Evolutionary conservation across 192 early-diverging fungal genomes (phyloP).

Genomic region (Backusella luteola): DNA sequence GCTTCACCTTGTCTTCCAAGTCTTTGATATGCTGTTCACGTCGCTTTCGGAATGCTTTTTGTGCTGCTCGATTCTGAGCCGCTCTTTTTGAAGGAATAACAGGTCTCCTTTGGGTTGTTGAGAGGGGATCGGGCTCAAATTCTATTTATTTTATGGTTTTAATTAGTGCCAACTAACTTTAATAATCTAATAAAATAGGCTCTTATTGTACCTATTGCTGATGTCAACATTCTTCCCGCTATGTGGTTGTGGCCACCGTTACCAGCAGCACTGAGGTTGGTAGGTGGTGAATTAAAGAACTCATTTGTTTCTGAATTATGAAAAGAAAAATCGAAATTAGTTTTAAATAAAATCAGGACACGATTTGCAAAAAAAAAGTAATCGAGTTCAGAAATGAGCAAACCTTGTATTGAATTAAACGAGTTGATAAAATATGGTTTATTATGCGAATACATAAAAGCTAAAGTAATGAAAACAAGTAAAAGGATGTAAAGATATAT

Average conservation of each 20-base stretch:
- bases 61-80: constrained; percentile 86
- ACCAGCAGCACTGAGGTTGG: neutral
- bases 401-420: neutral
- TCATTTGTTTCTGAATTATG: neutral
- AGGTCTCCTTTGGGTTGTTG: neutral
- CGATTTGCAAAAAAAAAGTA: neutral
- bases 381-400: neutral
- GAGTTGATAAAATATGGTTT: neutral
- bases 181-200: neutral
- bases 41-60: constrained; percentile 87
- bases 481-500: neutral
- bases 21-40: constrained; percentile 77
- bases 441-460: neutral
- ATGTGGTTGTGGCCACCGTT: neutral
- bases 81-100: constrained; percentile 65
- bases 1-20: constrained; percentile 69
- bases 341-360: neutral
- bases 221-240: neutral
- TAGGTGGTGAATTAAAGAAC: neutral
- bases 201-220: neutral
- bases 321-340: neutral
- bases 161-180: neutral
- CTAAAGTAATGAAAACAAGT: neutral
- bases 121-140: neutral
- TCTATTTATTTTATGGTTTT: neutral